Evolutionary conservation across 1,284 basidiomycete genomes (phyloP), one percentile per base, ranked within the genome.

Genomic region (Cryptococcus jaspeensis): DNA sequence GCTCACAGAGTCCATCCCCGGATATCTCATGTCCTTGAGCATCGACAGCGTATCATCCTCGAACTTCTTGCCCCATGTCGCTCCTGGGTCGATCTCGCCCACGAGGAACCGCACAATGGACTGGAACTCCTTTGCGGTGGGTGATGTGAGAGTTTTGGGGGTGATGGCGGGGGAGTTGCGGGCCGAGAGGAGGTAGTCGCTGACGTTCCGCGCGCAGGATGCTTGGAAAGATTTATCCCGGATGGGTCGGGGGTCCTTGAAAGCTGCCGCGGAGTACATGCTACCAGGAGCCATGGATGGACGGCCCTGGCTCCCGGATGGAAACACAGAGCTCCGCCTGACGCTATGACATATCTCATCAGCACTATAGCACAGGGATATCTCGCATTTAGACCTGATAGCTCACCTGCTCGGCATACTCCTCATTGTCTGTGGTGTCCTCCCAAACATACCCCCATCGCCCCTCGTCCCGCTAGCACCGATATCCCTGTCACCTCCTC

Each of bases 81-180:
- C 85, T 52, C 78, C 79, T 1, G 87, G 85, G 66, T 92, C 90
- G 7, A 93, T 73, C n/a, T 80, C 77, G 15, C 59, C 60, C n/a
- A 90, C 80, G 13, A 95, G 80, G 63, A 85, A 86, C 49, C 87
- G 84, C 68, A 93, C 90, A 39, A 94, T 87, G 0, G 81, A 79
- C 45, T 89, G 85, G 67, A 89, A 93, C 60, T 92, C 89, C 65
- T 90, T 89, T 7, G 84, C 85, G 4, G 88, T 88, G 45, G 92
- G 89, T 44, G 85, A 88, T 43, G 81, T 79, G 5, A 92, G 79
- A 3, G 84, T 85, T 54, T 85, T 81, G 69, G 84, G 81, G 0
- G 83, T 80, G 37, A 90, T 83, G 8, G 65, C 71, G 5, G 75
- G 63, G 1, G 89, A 87, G 55, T 83, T 86, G 2, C 84, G 84